Evolutionary conservation across 2,329 filamentous ascomycete species (phyloP), one percentile per base, ranked within the genome.

Genomic region (Pezizomycotina sp.): DNA sequence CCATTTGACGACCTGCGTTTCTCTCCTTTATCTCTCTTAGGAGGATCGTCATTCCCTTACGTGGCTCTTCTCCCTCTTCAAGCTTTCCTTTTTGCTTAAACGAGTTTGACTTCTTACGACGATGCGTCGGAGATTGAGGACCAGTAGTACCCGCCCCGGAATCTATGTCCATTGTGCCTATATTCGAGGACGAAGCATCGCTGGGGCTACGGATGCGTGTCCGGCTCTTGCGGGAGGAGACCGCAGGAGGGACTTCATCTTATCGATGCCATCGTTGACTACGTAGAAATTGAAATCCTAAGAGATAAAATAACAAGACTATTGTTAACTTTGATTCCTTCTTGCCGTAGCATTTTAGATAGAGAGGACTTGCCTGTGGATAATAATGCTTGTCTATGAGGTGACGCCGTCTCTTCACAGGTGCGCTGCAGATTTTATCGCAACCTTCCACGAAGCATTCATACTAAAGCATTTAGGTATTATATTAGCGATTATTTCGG

Each of bases 281-380:
- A 43, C 36, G 29, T 26, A 43, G 19, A 43, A 43, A 29, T 43
- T 43, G 31, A 43, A 43, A 36, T 35, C 36, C 31, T 42, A 27
- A 12, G 14, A 15, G 13, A 10, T 13, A 27, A 27, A 28, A 10
- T 19, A 21, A 12, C 10, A 10, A 13, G n/a, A 14, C 12, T 16
- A 27, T 8, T 24, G 10, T 24, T 8, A 24, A 10, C 22, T 24
- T 8, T 8, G 22, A 24, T 8, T 24, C 8, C 8, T 8, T 10
- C 10, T 24, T 8, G 8, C 16, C 6, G n/a, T 12, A 8, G 9
- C 5, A n/a, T 3, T n/a, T 19, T 8, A n/a, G 4, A 31, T 19
- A 18, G 28, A 31, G 6, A 3, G 12, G 4, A 34, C n/a, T 5
- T 16, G 36, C 38, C 33, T 38, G 31, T 9, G 34, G 40, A 18